A percentile compares a stretch with the other conserved stretches of the same genome.
Evolutionary conservation across 768 basidiomycete species (phyloP).

Genomic region (Leucocoprinus sp.): DNA sequence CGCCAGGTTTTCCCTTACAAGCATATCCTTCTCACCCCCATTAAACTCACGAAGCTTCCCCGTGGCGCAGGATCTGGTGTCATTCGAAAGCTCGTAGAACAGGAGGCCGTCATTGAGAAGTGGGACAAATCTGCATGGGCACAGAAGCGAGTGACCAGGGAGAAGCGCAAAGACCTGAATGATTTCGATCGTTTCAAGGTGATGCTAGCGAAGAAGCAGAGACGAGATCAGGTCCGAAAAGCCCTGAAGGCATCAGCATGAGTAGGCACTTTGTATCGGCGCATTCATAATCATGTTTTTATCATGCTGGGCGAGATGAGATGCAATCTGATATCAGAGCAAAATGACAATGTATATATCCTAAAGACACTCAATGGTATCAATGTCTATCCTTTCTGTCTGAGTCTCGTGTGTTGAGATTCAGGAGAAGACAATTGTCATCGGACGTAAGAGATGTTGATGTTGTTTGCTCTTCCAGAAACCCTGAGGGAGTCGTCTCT

Average conservation of each 20-base stretch:
- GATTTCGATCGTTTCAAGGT: conserved; percentile 92
- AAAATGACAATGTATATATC: no score
- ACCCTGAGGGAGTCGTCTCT: conserved; percentile 6
- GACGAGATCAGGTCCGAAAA: conserved; percentile 75
- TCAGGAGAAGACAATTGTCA: background rate
- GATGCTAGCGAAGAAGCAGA: conserved; percentile 82
- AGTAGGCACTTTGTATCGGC: conserved; percentile 9
- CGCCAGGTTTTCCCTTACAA: conserved; percentile 90
- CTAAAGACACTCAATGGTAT: background rate
- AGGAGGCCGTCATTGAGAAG: conserved; percentile 75
- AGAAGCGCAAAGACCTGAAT: conserved; percentile 66
- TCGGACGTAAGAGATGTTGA: background rate
- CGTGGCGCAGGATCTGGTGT: conserved; percentile 77
- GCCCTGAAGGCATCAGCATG: conserved; percentile 38
- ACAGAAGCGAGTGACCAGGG: conserved; percentile 68
- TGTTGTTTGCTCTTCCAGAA: background rate
- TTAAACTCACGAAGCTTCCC: conserved; percentile 76
- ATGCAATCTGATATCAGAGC: no score
- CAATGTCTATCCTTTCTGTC: background rate
- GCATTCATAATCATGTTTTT: conserved; percentile 6
- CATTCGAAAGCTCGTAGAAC: conserved; percentile 82
- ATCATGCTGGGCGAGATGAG: no score
- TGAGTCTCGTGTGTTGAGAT: background rate
- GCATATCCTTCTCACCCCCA: conserved; percentile 84
- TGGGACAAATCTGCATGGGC: conserved; percentile 90